phyloP scores from a whole-genome alignment of 2,329 filamentous ascomycete species.

The Diaporthe humulicola region DNA sequence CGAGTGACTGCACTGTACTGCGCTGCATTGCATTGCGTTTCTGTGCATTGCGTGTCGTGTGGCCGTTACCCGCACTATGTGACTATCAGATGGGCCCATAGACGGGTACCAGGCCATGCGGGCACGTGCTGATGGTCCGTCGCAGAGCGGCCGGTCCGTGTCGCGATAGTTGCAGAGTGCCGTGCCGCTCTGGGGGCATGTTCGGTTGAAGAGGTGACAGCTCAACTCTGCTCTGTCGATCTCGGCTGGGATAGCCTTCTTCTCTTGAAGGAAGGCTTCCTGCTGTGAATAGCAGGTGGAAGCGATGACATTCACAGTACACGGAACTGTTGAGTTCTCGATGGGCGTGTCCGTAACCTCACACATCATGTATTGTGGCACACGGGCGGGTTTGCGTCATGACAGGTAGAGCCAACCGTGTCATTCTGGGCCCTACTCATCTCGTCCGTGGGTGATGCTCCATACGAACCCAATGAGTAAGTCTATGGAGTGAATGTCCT shows the following conservation, averaged over 20 bases:
- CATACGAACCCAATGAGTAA: not conserved
- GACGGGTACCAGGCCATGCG: not conserved
- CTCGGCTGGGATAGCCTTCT: slow-evolving; percentile 16
- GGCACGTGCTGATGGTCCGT: slow-evolving; percentile 18
- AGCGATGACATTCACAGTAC: not conserved
- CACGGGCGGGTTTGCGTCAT: not conserved
- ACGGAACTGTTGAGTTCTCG: not conserved
- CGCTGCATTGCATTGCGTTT: not conserved
- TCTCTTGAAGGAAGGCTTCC: not conserved
- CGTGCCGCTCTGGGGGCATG: not conserved
- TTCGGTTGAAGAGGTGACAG: slow-evolving; percentile 14
- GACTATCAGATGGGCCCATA: not conserved
- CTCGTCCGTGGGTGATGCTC: not conserved
- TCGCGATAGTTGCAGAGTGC: slow-evolving; percentile 3
- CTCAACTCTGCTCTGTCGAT: slow-evolving; percentile 6
- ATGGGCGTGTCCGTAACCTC: not conserved
- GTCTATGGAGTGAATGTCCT: not conserved
- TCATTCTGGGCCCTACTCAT: not conserved
- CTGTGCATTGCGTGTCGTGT: slow-evolving; percentile 13
- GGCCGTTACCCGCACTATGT: not conserved
- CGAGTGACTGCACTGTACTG: slow-evolving; percentile 5
- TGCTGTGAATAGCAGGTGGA: slow-evolving; percentile 6
- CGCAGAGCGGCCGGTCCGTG: slow-evolving; percentile 13
- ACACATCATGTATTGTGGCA: not conserved
- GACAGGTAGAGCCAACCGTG: not conserved